Percentiles rank a stretch among this genome's conserved stretches.
Evolutionary conservation across 2,329 filamentous ascomycete species (phyloP).

Genomic region (Aspergillus luchuensis): DNA sequence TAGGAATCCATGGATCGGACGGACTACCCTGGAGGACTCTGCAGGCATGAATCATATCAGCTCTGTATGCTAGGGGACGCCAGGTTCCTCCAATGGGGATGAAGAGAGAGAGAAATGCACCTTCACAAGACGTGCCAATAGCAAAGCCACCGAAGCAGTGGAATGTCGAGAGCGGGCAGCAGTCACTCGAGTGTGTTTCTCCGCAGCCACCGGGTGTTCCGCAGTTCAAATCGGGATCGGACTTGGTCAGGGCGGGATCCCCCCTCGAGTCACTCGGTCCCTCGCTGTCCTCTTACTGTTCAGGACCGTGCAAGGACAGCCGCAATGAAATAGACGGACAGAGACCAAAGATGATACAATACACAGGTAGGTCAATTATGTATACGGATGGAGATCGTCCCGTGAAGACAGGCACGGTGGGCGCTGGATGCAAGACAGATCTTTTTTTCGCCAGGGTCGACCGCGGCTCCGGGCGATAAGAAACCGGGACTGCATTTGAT

Average conservation of each 20-base stretch:
- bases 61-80: constrained; percentile 10
- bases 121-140: constrained; percentile 10
- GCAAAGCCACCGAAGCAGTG: neutral
- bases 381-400: neutral
- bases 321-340: neutral
- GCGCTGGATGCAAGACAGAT: constrained; percentile 13
- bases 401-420: neutral
- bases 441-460: constrained; percentile 22
- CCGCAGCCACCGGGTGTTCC: constrained; percentile 11
- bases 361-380: neutral
- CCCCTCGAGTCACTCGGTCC: neutral
- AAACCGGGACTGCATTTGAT: constrained; percentile 28
- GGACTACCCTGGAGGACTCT: constrained; percentile 13
- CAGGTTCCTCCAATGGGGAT: neutral
- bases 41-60: constrained; percentile 15
- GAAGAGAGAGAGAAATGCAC: neutral
- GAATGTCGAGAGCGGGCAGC: neutral
- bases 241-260: neutral
- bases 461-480: constrained; percentile 26
- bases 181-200: constrained; percentile 3
- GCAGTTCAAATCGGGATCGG: constrained; percentile 6
- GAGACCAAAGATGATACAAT: neutral
- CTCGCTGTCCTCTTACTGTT: neutral
- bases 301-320: neutral
- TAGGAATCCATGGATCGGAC: constrained; percentile 21